Evolutionary conservation across 2,329 filamentous ascomycete genomes (phyloP).

Genomic region (Neofusicoccum umdonicola): DNA sequence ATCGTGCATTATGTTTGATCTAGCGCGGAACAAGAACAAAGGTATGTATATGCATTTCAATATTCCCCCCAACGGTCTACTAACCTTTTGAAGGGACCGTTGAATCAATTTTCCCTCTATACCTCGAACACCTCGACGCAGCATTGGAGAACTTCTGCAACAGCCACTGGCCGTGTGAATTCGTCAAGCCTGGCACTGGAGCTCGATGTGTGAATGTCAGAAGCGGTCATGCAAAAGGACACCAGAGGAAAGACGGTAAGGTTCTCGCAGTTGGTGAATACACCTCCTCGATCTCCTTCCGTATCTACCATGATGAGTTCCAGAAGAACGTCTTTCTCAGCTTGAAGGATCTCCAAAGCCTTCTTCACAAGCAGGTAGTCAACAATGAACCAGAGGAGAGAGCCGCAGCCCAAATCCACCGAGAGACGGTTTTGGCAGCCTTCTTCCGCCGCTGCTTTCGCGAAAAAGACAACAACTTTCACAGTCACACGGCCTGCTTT

Average conservation of each 20-base stretch:
- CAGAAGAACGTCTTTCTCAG: conserved; percentile 26
- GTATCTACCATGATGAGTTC: conserved; percentile 29
- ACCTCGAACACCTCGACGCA: conserved; percentile 43
- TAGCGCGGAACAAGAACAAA: conserved; percentile 35
- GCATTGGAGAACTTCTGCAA: conserved; percentile 47
- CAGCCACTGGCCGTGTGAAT: conserved; percentile 49
- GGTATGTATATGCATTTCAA: conserved; percentile 18
- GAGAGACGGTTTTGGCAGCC: conserved; percentile 23
- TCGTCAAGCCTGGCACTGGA: conserved; percentile 22
- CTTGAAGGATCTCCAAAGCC: conserved; percentile 20
- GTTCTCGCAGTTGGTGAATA: conserved; percentile 45
- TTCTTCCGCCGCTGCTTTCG: conserved; percentile 34
- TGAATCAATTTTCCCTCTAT: conserved; percentile 40
- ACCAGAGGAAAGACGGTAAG: conserved; percentile 44
- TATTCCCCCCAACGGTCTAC: background rate
- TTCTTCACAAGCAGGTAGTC: conserved; percentile 8
- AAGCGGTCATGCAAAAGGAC: conserved; percentile 42
- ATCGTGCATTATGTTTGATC: conserved; percentile 52
- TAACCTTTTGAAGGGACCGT: conserved; percentile 27
- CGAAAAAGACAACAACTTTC: conserved; percentile 20
- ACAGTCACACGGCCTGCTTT: conserved; percentile 48
- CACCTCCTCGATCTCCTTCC: conserved; percentile 34
- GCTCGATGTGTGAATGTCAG: conserved; percentile 40
- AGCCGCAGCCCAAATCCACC: conserved; percentile 27
- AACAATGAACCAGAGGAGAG: conserved; percentile 18